These are phyloP conservation scores for Cudoniella acicularis DNA, from an alignment of 495 filamentous ascomycete species.

Conservation along the genomic window DNA sequence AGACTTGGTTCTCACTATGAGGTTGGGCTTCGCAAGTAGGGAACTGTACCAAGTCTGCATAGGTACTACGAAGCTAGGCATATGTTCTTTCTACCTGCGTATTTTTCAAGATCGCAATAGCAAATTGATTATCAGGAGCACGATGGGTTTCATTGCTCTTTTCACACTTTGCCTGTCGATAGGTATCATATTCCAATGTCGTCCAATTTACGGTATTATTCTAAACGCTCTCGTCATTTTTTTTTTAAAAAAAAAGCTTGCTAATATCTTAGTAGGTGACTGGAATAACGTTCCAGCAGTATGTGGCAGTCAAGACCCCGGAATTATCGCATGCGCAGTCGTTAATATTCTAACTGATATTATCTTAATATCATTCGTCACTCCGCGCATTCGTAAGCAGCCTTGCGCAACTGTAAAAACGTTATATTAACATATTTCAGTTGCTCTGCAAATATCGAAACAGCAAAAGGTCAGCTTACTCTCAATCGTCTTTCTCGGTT, in stretches of 20 bases:
- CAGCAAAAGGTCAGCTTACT: not conserved
- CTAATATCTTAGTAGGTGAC: not conserved
- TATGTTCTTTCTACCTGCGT: constrained; percentile 9
- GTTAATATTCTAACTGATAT: not conserved
- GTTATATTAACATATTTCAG: not conserved
- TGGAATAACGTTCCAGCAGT: not conserved
- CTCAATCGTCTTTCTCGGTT: not conserved
- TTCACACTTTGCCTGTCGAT: not conserved
- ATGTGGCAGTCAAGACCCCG: not conserved
- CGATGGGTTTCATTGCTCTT: not conserved
- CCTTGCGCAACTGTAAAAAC: not conserved
- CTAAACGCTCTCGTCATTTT: not conserved
- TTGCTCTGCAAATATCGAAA: not conserved
- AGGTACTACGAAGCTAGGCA: constrained; percentile 5
- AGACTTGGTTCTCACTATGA: not conserved
- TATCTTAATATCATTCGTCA: not conserved
- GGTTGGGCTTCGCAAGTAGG: not conserved
- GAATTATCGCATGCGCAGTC: not conserved
- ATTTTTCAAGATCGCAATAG: constrained; percentile 7
- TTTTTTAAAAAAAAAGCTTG: too few species aligned
- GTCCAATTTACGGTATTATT: not conserved
- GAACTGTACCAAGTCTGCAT: not conserved
- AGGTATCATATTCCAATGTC: not conserved
- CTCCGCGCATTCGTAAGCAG: constrained; percentile 2
- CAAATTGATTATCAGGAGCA: not conserved